Conservation (phyloP, 1,139 yeast species). For the Saccharomyces hybrid region DNA sequence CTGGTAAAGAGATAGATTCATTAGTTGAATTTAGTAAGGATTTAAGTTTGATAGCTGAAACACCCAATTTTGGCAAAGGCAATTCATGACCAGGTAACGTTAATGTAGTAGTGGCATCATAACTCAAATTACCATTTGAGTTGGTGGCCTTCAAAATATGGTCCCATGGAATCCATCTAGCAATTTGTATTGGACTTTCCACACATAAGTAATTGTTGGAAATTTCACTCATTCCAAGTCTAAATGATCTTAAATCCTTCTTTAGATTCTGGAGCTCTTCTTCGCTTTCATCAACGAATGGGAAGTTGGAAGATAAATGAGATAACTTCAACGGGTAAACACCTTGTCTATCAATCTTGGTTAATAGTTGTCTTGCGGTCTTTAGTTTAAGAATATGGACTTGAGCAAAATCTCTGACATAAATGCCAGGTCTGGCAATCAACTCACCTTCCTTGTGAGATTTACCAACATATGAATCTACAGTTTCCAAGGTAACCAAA, state of each 20-base stretch:
- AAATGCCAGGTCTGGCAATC: conserved; percentile 62
- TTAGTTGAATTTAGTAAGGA: conserved; percentile 50
- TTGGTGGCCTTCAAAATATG: conserved; percentile 53
- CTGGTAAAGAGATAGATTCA: conserved; percentile 39
- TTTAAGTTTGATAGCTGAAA: conserved; percentile 56
- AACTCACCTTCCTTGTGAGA: conserved; percentile 46
- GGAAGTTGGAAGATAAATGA: conserved; percentile 53
- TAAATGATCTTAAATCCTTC: conserved; percentile 48
- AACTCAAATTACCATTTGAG: conserved; percentile 57
- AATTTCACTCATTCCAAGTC: conserved; percentile 77
- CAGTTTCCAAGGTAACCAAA: conserved; percentile 54
- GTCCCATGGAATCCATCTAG: conserved; percentile 63
- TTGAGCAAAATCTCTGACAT: conserved; percentile 77
- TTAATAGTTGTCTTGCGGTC: conserved; percentile 63
- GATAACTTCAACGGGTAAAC: conserved; percentile 88
- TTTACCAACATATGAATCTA: conserved; percentile 57
- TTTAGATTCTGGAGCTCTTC: conserved; percentile 39
- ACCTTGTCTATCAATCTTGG: conserved; percentile 67
- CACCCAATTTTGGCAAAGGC: conserved; percentile 63
- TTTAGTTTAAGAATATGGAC: conserved; percentile 68
- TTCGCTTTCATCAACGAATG: conserved; percentile 37
- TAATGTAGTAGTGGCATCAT: conserved; percentile 52
- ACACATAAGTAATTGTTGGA: conserved; percentile 73
- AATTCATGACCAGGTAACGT: conserved; percentile 65
- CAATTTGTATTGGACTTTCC: conserved; percentile 63